Percentiles rank a stretch among this genome's conserved stretches.
phyloP scores from a whole-genome alignment of 2,329 filamentous ascomycete genomes.

The Cladosporium sp. region DNA sequence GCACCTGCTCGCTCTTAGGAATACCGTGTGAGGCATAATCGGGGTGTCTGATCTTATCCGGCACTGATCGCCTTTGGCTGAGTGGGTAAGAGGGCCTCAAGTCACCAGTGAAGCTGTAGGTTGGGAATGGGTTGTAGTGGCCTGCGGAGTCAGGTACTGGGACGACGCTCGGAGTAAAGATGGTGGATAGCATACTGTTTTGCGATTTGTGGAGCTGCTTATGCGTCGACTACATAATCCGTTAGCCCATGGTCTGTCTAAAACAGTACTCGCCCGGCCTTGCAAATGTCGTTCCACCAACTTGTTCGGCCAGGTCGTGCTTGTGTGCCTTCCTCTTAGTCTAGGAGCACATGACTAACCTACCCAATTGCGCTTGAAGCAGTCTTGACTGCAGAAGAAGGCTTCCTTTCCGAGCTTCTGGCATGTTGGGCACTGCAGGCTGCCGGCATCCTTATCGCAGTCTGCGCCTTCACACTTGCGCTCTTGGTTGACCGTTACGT shows the following conservation, averaged over 20 bases:
- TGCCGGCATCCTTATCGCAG: conserved; percentile 80
- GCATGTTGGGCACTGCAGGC: conserved; percentile 91
- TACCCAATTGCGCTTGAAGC: conserved; percentile 99
- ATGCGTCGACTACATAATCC: conserved; percentile 62
- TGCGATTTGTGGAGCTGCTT: conserved; percentile 81
- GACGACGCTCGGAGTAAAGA: conserved; percentile 72
- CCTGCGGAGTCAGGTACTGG: conserved; percentile 87
- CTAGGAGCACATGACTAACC: conserved; percentile 23
- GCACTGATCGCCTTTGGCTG: conserved; percentile 65
- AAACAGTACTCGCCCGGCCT: neutral
- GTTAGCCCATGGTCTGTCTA: conserved; percentile 19
- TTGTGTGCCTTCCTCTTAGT: conserved; percentile 5
- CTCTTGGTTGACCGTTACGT: conserved; percentile 41
- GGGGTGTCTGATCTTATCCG: conserved; percentile 72
- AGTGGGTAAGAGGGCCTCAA: conserved; percentile 68
- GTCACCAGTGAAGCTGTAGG: conserved; percentile 72
- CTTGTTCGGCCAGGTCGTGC: neutral
- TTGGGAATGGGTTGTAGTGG: conserved; percentile 83
- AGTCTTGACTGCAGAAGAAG: conserved; percentile 97
- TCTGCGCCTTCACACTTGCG: conserved; percentile 76
- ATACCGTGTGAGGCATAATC: conserved; percentile 84
- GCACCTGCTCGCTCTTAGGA: conserved; percentile 56
- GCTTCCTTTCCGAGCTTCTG: conserved; percentile 86
- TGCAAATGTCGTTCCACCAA: neutral
- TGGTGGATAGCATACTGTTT: conserved; percentile 65